Evolutionary conservation across 306 rosid genomes (phyloP), one percentile per base, ranked within the genome.

Genomic region (Ochetophila trinervis): DNA sequence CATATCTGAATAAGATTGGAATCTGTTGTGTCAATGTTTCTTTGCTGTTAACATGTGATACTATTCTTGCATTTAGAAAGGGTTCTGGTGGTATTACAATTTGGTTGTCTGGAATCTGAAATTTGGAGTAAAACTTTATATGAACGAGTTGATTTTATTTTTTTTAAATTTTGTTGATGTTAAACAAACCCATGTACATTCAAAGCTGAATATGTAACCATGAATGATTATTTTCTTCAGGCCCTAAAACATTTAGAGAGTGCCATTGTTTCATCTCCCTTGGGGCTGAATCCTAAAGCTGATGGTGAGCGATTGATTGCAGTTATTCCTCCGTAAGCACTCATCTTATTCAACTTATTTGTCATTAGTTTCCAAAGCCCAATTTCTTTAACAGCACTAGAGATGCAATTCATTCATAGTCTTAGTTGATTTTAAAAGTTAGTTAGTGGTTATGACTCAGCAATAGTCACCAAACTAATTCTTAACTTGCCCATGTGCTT

Each of bases 231-330:
- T 72, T 44, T 69, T 72, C 36, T 80, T 83, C 88, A 90, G 99
- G 71, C 88, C 40, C 49, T 90, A 60, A 74, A 84, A 65, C 83
- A 77, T 71, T 73, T 93, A 76, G 99, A 93, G 78, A 90, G 79
- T 8, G 94, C 99, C 72, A 87, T 93, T 55, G 79, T 86, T 54
- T 80, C 92, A 32, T 93, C 94, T 79, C 94, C 99, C 1, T 77
- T 90, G 77, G 99, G 97, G 42, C 76, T 93, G 58, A 84, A 83
- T 74, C 99, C 97, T 52, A 90, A 62, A 49, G 86, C 70, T 49
- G 99, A 90, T 55, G 94, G 96, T 58, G 96, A 93, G 32, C 85
- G 97, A 73, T 74, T 93, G 82, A 83, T 90, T 80, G 99, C 96
- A 52, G 94, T 71, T 70, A 90, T 90, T 81, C 99, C 99, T 65